Evolutionary conservation across 345 rosid genomes (phyloP).

Genomic region (Eucalyptus decipiens): DNA sequence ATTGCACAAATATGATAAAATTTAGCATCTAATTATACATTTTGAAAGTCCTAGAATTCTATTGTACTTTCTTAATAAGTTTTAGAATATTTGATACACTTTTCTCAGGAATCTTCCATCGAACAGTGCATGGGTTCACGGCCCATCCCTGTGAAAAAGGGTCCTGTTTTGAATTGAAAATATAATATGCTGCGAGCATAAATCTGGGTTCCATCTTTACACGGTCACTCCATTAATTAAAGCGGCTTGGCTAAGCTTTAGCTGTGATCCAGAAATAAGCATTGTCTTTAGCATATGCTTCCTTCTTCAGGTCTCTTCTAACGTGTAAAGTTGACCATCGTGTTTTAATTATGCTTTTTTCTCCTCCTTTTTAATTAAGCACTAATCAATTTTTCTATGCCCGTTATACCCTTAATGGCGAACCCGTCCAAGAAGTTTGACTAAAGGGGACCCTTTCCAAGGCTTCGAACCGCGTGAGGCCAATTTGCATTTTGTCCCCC

Average conservation of each 20-base stretch:
- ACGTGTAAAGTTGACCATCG: background rate
- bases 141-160: background rate
- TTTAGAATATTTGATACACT: background rate
- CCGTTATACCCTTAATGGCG: background rate
- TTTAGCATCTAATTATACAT: background rate
- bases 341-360: background rate
- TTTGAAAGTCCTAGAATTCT: background rate
- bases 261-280: background rate
- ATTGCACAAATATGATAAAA: too few relatives aligned
- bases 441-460: background rate
- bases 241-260: background rate
- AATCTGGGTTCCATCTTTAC: background rate
- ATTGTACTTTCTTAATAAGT: background rate
- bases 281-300: background rate
- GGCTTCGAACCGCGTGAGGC: background rate
- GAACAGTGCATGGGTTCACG: background rate
- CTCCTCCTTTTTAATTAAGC: background rate
- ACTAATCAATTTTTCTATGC: background rate
- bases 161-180: background rate
- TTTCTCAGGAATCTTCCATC: background rate
- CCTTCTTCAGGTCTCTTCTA: background rate
- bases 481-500: background rate
- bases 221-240: background rate
- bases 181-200: background rate
- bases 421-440: background rate